Conservation (phyloP, 2,329 filamentous ascomycete genomes). For the Aspergillus sojae region DNA sequence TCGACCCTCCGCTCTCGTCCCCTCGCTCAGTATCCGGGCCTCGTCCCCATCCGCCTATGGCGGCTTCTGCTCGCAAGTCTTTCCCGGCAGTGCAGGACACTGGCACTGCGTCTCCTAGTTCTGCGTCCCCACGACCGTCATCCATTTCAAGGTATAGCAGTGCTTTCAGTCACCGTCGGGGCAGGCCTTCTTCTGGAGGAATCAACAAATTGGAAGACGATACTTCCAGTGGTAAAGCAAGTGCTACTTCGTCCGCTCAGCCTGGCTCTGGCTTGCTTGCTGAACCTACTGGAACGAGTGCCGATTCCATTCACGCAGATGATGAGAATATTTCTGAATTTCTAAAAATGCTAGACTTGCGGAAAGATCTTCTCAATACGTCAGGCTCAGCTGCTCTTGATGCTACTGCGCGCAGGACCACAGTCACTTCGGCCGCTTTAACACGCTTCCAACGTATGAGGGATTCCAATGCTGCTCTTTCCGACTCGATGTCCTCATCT, state of each 20-base stretch:
- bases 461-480: constrained; percentile 84
- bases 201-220: constrained; percentile 60
- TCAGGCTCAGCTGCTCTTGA: constrained; percentile 63
- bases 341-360: constrained; percentile 81
- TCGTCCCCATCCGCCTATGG: constrained; percentile 42
- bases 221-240: constrained; percentile 61
- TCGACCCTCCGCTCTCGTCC: constrained; percentile 52
- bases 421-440: constrained; percentile 77
- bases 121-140: constrained; percentile 76
- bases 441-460: constrained; percentile 86
- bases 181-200: constrained; percentile 74
- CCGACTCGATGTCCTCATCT: constrained; percentile 91
- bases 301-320: constrained; percentile 72
- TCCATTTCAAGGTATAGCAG: constrained; percentile 87
- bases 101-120: constrained; percentile 65
- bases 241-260: constrained; percentile 55
- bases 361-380: constrained; percentile 77
- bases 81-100: constrained; percentile 63
- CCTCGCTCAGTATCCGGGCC: constrained; percentile 51
- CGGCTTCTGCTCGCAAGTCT: constrained; percentile 41
- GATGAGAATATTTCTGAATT: constrained; percentile 95
- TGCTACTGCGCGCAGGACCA: constrained; percentile 72
- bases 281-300: constrained; percentile 65
- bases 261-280: constrained; percentile 80
- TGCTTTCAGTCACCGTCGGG: constrained; percentile 85